Evolutionary conservation across 805 yeast genomes (phyloP).

Genomic region (Candida anglica): DNA sequence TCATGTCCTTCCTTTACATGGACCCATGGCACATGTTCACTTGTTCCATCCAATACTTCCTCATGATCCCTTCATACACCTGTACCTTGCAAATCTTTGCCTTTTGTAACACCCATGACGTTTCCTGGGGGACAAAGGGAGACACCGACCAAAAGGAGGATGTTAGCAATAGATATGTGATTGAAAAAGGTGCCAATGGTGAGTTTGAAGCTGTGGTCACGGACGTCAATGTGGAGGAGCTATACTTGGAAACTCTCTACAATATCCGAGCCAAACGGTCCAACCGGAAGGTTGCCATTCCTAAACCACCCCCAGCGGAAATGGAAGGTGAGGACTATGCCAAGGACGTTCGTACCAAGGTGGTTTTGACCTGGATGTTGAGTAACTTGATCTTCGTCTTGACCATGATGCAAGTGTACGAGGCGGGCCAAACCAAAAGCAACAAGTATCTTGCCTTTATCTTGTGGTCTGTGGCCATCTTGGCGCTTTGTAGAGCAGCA

Average conservation of each 20-base stretch:
- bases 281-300: constrained; percentile 41
- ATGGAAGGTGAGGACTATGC: constrained; percentile 76
- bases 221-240: constrained; percentile 80
- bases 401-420: constrained; percentile 82
- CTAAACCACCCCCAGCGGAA: constrained; percentile 19
- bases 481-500: constrained; percentile 75
- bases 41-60: constrained; percentile 81
- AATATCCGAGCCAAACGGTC: constrained; percentile 70
- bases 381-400: constrained; percentile 76
- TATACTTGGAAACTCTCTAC: constrained; percentile 70
- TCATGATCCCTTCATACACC: constrained; percentile 86
- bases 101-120: constrained; percentile 96
- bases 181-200: constrained; percentile 75
- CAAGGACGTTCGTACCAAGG: constrained; percentile 90
- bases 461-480: constrained; percentile 86
- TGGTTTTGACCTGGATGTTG: constrained; percentile 92
- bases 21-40: constrained; percentile 97
- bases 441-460: constrained; percentile 81
- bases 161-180: constrained; percentile 76
- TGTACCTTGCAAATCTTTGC: constrained; percentile 94
- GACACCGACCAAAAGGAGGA: constrained; percentile 65
- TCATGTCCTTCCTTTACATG: constrained; percentile 79
- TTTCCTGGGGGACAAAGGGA: constrained; percentile 99
- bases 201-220: constrained; percentile 75
- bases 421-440: constrained; percentile 50